Conservation (phyloP, 371 early-diverging fungal genomes). For the Rhizopus arrhizus region DNA sequence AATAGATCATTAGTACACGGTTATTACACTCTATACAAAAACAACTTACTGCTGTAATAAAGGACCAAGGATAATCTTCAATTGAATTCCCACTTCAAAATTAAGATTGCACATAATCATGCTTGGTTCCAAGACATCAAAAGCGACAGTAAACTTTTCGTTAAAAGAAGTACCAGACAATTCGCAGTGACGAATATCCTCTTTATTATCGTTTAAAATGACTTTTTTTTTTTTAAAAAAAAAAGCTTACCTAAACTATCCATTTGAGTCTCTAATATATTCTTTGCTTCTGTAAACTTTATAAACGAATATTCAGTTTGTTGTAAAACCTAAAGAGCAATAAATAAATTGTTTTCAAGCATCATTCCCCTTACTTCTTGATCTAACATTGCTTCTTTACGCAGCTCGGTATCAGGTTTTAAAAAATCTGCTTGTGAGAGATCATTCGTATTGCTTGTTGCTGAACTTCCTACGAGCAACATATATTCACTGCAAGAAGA, state of each 20-base stretch:
- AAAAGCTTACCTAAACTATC: conserved; percentile 8
- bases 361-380: conserved; percentile 15
- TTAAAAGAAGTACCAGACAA: conserved; percentile 27
- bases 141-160: conserved; percentile 27
- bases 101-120: conserved; percentile 23
- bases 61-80: conserved; percentile 30
- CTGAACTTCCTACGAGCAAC: conserved; percentile 27
- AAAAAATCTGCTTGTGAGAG: conserved; percentile 29
- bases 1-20: neutral
- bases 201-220: conserved; percentile 7
- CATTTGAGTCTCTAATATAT: conserved; percentile 7
- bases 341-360: neutral
- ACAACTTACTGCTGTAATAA: conserved; percentile 33
- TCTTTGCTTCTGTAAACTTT: conserved; percentile 20
- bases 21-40: neutral
- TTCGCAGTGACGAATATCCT: conserved; percentile 33
- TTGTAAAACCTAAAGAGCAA: conserved; percentile 13
- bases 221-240: neutral
- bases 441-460: conserved; percentile 29
- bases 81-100: conserved; percentile 34
- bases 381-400: conserved; percentile 26
- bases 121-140: conserved; percentile 30
- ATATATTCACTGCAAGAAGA: conserved; percentile 34
- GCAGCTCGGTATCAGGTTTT: conserved; percentile 28
- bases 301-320: conserved; percentile 29